phyloP scores from a whole-genome alignment of 2,329 filamentous ascomycete species.

The Fonsecaea multimorphosa region DNA sequence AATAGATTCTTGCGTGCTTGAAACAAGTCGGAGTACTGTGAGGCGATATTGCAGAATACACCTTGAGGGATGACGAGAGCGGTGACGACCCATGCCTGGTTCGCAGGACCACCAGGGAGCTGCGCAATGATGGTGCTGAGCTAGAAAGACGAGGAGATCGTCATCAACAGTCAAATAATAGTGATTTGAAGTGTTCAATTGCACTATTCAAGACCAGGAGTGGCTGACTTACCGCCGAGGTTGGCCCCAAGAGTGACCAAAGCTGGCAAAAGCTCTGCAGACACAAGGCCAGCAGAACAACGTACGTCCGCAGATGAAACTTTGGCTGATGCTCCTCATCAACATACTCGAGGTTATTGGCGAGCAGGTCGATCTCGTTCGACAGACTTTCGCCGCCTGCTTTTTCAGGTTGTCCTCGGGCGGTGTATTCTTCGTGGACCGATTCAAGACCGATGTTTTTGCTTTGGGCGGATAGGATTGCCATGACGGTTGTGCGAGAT shows the following conservation, averaged over 20 bases:
- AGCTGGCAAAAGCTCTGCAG: constrained; percentile 7
- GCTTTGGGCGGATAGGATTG: too few species aligned
- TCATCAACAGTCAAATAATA: too few species aligned
- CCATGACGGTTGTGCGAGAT: too few species aligned
- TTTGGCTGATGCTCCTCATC: constrained; percentile 18
- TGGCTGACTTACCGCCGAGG: constrained; percentile 2
- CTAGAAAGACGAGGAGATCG: too few species aligned
- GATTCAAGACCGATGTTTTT: too few species aligned
- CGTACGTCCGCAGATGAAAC: constrained; percentile 12
- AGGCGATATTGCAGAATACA: constrained; percentile 14
- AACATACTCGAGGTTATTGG: constrained; percentile 6
- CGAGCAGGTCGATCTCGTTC: too few species aligned
- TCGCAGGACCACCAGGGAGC: neutral
- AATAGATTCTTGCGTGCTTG: constrained; percentile 25
- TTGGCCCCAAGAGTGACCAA: neutral
- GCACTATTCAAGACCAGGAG: neutral
- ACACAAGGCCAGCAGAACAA: constrained; percentile 13
- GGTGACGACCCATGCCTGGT: constrained; percentile 20
- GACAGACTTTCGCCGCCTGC: too few species aligned
- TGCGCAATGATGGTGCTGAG: neutral
- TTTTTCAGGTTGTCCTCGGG: too few species aligned
- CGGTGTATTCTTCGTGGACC: too few species aligned
- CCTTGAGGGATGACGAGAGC: constrained; percentile 24
- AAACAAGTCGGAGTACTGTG: constrained; percentile 24
- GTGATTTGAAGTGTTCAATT: neutral